Evolutionary conservation across 495 filamentous ascomycete species (phyloP).

Genomic region (Penicillium mononematosum): DNA sequence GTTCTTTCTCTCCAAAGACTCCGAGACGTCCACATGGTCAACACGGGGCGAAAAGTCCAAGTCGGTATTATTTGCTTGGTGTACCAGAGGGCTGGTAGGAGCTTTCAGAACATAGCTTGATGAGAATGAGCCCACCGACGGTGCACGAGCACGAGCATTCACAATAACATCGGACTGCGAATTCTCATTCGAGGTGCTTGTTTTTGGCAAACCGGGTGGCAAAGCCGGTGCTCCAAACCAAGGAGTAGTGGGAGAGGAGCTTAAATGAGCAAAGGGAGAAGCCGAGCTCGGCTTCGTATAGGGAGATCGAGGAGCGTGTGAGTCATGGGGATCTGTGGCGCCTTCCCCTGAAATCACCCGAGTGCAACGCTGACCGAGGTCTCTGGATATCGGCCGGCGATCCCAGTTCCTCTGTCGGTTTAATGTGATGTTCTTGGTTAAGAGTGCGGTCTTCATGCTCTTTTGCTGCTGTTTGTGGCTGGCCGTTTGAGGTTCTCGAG

Average conservation of each 20-base stretch:
- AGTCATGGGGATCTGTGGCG: slow-evolving; percentile 26
- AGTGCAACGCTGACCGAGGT: slow-evolving; percentile 83
- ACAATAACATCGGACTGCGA: slow-evolving; percentile 18
- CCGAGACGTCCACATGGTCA: slow-evolving; percentile 30
- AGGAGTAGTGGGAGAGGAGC: slow-evolving; percentile 49
- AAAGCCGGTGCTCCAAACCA: slow-evolving; percentile 45
- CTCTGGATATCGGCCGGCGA: slow-evolving; percentile 65
- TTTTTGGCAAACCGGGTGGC: slow-evolving; percentile 14
- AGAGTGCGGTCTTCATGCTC: slow-evolving; percentile 11
- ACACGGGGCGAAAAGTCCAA: slow-evolving; percentile 59
- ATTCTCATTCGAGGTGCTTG: slow-evolving; percentile 18
- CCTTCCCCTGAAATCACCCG: slow-evolving; percentile 80
- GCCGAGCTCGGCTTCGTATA: slow-evolving; percentile 18
- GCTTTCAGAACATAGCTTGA: slow-evolving; percentile 82
- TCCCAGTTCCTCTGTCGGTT: slow-evolving; percentile 30
- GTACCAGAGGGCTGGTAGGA: slow-evolving; percentile 88
- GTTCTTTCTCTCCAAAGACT: slow-evolving; percentile 46
- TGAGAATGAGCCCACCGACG: slow-evolving; percentile 72
- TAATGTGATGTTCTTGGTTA: background rate
- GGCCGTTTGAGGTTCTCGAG: slow-evolving; percentile 11
- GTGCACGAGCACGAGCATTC: slow-evolving; percentile 45
- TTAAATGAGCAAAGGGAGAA: slow-evolving; percentile 27
- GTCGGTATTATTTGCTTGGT: slow-evolving; percentile 87
- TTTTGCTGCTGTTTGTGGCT: slow-evolving; percentile 12
- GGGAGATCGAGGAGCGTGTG: slow-evolving; percentile 25